A percentile compares a stretch with the other conserved stretches of the same genome.
phyloP scores from a whole-genome alignment of 1,284 basidiomycete genomes.

The Pseudozyma tsukubaensis region DNA sequence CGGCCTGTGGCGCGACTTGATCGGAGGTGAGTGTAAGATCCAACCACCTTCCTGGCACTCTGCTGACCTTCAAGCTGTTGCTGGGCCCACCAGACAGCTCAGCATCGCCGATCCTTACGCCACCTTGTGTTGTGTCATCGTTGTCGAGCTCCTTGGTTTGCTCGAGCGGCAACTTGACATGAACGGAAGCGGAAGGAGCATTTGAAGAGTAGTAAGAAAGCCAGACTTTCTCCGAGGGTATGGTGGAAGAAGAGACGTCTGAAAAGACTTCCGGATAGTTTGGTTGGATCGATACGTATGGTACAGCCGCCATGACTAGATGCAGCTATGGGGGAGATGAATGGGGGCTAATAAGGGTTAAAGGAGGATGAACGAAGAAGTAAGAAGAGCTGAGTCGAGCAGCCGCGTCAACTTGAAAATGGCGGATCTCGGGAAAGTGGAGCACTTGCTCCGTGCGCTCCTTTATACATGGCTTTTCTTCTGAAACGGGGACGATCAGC shows the following conservation, averaged over 20 bases:
- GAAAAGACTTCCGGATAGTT: conserved; percentile 74
- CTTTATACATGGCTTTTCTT: no score
- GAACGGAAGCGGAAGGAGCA: conserved; percentile 46
- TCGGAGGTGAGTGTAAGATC: conserved; percentile 26
- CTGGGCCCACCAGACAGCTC: conserved; percentile 24
- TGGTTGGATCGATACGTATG: conserved; percentile 74
- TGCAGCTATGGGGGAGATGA: neutral
- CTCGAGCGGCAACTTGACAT: conserved; percentile 41
- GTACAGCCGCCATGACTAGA: conserved; percentile 47
- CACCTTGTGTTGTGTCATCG: conserved; percentile 46
- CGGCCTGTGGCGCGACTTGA: neutral
- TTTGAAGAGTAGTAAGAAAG: conserved; percentile 75
- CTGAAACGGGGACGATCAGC: conserved; percentile 1
- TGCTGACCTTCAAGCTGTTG: conserved; percentile 18
- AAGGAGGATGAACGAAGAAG: neutral
- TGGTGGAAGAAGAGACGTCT: conserved; percentile 74
- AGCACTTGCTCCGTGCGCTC: neutral
- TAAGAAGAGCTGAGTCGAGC: conserved; percentile 5
- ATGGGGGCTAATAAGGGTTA: neutral
- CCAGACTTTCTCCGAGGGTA: conserved; percentile 77
- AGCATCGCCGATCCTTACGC: conserved; percentile 39
- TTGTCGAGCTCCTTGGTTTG: conserved; percentile 51
- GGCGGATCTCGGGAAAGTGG: neutral
- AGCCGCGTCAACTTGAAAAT: no score
- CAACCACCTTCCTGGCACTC: conserved; percentile 32